phyloP scores from a whole-genome alignment of 805 yeast genomes.

The Ogataea trehaloabstinens region DNA sequence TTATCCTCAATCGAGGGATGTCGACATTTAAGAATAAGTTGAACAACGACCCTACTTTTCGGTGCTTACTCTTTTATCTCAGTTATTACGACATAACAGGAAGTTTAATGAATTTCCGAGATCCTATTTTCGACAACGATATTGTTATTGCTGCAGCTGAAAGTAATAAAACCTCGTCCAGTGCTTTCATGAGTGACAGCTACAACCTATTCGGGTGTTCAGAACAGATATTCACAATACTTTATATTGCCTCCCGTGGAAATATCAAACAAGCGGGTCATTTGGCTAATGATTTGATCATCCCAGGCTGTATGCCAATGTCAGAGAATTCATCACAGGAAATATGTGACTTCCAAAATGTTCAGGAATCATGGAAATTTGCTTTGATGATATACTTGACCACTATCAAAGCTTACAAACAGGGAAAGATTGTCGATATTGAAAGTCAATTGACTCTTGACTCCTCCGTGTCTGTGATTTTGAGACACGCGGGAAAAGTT shows the following conservation, averaged over 20 bases:
- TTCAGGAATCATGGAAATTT: slow-evolving; percentile 10
- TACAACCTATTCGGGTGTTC: slow-evolving; percentile 13
- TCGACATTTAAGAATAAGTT: slow-evolving; percentile 4
- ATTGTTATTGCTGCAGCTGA: slow-evolving; percentile 7
- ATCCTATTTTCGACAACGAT: slow-evolving; percentile 9
- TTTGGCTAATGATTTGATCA: slow-evolving; percentile 2
- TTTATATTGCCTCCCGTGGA: slow-evolving; percentile 11
- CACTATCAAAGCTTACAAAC: slow-evolving; percentile 7
- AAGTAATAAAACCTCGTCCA: slow-evolving; percentile 5
- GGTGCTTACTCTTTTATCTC: slow-evolving; percentile 6
- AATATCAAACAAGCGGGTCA: slow-evolving; percentile 5
- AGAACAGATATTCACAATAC: slow-evolving; percentile 7
- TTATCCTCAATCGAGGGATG: slow-evolving; percentile 5
- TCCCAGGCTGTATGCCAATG: slow-evolving; percentile 1
- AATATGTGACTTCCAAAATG: slow-evolving; percentile 7
- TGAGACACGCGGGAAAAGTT: slow-evolving; percentile 5
- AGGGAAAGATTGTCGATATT: slow-evolving; percentile 1
- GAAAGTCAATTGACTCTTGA: slow-evolving; percentile 5
- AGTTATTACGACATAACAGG: slow-evolving; percentile 10
- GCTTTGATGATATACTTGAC: slow-evolving; percentile 7
- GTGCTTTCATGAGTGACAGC: slow-evolving; percentile 9
- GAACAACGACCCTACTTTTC: slow-evolving; percentile 3
- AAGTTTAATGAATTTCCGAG: slow-evolving; percentile 10
- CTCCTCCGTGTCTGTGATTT: slow-evolving; percentile 8
- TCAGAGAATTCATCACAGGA: slow-evolving; percentile 5